Evolutionary conservation across 306 rosid genomes (phyloP), one percentile per base, ranked within the genome.

Genomic region (Boehmeria nivea): DNA sequence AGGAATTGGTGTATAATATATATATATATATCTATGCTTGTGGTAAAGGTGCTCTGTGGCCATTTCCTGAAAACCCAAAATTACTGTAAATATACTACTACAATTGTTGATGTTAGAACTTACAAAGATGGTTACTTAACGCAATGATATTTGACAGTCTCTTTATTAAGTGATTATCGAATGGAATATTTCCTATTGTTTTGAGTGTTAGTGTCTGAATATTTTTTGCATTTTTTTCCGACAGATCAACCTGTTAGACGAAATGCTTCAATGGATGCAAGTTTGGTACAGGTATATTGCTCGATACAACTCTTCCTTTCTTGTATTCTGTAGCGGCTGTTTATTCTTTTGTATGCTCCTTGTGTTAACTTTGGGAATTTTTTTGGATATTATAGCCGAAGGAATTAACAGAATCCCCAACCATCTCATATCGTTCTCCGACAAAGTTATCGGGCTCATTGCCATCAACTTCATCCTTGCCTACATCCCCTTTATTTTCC

Each of bases 401-500:
- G 65, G 83, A 75, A 25, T 54, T 72, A 44, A 63, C 64, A 37
- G 88, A 82, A 55, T 78, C 79, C 27, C 78, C 87, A 10, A 36
- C 57, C 39, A 54, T 67, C 24, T 73, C 88, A 11, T 66, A 67
- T 72, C 69, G 79, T 13, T 82, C 95, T 67, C 82, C 95, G 3
- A 43, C 75, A 34, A 84, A 84, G 53, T 70, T 77, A 18, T 72
- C 98, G 20, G 67, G 64, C 39, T 72, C 83, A 4, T 50, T 85
- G 59, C 83, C 85, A 57, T 91, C 94, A 37, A 73, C 85, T 57
- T 82, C 95, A 48, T 79, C 76, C 57, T n/a, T n/a, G n/a, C n/a
- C n/a, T n/a, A n/a, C n/a, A n/a, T n/a, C n/a, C n/a, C 89, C 95
- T 43, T 43, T 91, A 50, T 78, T 88, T n/a, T 76, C 89, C 57